A percentile compares a stretch with the other conserved stretches of the same genome.
These are phyloP conservation scores for Psophocarpus tetragonolobus DNA, from an alignment of 306 rosid species.

Conservation along the genomic window DNA sequence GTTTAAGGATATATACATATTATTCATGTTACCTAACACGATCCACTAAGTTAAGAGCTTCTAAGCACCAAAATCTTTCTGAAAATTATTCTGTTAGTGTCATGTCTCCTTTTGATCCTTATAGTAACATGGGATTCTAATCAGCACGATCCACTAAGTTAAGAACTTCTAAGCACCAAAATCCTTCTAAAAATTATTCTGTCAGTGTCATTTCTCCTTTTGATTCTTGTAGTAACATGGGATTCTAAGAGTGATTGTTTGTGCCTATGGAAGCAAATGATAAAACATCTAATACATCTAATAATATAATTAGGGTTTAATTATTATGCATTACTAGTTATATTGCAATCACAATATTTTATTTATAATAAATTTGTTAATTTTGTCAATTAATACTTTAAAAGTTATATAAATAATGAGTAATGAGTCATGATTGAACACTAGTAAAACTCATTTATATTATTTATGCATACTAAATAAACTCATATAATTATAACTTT, in stretches of 20 bases:
- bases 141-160: no score
- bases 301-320: no score
- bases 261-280: neutral
- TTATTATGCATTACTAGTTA: no score
- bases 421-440: no score
- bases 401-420: no score
- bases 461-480: no score
- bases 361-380: no score
- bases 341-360: no score
- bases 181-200: neutral
- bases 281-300: neutral
- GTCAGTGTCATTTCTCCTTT: constrained; percentile 8
- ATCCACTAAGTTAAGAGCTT: neutral
- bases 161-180: neutral
- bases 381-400: no score
- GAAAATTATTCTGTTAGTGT: constrained; percentile 7
- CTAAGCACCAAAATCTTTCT: neutral
- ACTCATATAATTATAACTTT: neutral
- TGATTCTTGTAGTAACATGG: neutral
- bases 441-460: no score
- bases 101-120: neutral
- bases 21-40: neutral
- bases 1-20: neutral
- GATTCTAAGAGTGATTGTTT: neutral
- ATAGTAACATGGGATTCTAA: neutral